Base-by-base conservation (phyloP, 768 basidiomycete genomes). In the Albatrellus ellisii region DNA sequence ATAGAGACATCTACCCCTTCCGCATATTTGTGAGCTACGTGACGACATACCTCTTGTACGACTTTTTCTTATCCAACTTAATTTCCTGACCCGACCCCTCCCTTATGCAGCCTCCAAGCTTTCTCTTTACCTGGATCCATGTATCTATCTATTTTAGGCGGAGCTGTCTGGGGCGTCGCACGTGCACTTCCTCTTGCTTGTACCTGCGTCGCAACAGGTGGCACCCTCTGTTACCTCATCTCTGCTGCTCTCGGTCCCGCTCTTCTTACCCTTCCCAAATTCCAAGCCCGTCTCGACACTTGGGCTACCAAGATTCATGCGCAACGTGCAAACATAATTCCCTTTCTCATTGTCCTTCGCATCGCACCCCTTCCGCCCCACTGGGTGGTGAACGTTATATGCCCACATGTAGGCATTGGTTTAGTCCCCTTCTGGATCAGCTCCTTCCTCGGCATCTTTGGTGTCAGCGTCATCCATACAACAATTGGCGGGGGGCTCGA, bases 101-200 rank as follows among this genome's bases (percentile, higher is more conserved):
- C 31, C 18, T 25, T 21, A 24, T 35, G n/a, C 55, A 94, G 91
- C 62, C 69, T 97, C 6, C 92, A 98, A 68, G 89, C 90, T 0
- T 98, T 97, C 62, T 92, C 91, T 6, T 71, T 97, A 11, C 92
- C 94, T 0, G 92, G 92, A 1, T 94, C 90, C 32, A 94, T 98
- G 91, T 98, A 98, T 57, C 75, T 98, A 36, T 90, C 90, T 41
- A 95, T 98, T 54, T 77, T 97, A 10, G 91, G 86, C 15, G 94
- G 94, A 26, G 94, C 94, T 0, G 84, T 95, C 3, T 98, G 90
- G 79, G 92, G 92, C 28, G 79, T 94, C 22, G 62, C 85, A 2
- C 63, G 77, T 9, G 92, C 92, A 0, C 69, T 97, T 4, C 82
- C 86, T 4, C 72, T 98, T n/a, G 84, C 84, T 8, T 97, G 92